Conservation (phyloP, 257 asterid genomes). For the Solanum chiquidenum region DNA sequence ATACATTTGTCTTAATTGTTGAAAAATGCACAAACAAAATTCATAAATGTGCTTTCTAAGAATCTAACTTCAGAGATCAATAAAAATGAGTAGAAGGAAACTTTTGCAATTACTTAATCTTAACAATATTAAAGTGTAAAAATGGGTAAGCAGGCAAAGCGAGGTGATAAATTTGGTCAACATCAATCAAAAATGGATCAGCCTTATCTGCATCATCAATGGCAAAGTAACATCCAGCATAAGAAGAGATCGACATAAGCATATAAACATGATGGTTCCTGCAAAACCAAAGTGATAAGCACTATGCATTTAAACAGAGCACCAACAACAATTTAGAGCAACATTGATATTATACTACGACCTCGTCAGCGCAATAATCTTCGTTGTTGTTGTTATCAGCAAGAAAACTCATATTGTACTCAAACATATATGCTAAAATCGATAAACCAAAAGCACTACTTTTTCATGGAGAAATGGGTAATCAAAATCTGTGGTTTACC, state of each 20-base stretch:
- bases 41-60: neutral
- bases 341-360: too few species aligned
- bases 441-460: too few species aligned
- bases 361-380: too few species aligned
- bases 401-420: too few species aligned
- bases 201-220: too few species aligned
- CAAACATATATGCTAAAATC: too few species aligned
- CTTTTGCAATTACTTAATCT: constrained; percentile 25
- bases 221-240: constrained; percentile 50
- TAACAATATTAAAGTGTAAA: constrained; percentile 86
- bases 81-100: neutral
- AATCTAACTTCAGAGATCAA: neutral
- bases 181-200: constrained; percentile 71
- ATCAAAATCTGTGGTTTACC: too few species aligned
- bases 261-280: neutral
- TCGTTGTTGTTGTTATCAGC: too few species aligned
- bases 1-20: constrained; percentile 93
- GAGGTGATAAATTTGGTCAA: constrained; percentile 62
- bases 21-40: constrained; percentile 3
- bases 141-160: constrained; percentile 88
- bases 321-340: too few species aligned
- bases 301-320: too few species aligned
- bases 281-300: neutral
- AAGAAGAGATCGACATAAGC: neutral
- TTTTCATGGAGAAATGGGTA: too few species aligned